Evolutionary conservation across 495 filamentous ascomycete species (phyloP).

Genomic region (Chaetomium tenue): DNA sequence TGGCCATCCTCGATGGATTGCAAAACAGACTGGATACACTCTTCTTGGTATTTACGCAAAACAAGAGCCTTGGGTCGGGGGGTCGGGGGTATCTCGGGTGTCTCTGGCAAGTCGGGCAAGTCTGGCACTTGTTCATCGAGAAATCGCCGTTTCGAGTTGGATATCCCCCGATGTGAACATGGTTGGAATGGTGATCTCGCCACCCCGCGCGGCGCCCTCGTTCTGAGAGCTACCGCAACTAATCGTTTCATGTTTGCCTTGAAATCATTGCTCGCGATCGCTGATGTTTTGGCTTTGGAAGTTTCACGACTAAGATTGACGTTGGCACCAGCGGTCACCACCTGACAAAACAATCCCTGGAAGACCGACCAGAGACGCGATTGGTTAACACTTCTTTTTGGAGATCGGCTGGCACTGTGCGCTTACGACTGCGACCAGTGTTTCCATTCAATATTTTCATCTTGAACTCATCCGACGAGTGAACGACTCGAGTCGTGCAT

Average conservation of each 20-base stretch:
- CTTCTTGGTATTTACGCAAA: conserved; percentile 78
- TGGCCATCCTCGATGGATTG: conserved; percentile 68
- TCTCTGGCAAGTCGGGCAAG: background rate
- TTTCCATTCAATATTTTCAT: background rate
- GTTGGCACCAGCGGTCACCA: background rate
- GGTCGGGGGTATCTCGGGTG: background rate
- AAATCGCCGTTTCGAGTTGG: background rate
- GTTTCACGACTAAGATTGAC: background rate
- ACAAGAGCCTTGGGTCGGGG: conserved; percentile 38
- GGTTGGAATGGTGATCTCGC: background rate
- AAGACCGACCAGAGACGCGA: background rate
- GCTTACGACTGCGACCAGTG: background rate
- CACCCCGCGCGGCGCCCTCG: background rate
- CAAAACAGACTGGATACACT: conserved; percentile 86
- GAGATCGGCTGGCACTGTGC: background rate
- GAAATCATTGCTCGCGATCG: conserved; percentile 4
- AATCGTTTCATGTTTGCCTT: conserved; percentile 6
- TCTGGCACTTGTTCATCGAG: too few relatives aligned
- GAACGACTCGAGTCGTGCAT: background rate
- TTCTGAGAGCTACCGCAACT: background rate
- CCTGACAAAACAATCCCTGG: background rate
- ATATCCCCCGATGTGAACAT: background rate
- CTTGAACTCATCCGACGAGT: background rate
- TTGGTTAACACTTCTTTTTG: background rate
- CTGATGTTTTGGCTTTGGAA: background rate